Percentiles rank a stretch among this genome's conserved stretches.
phyloP scores from a whole-genome alignment of 192 early-diverging fungal genomes.

The Tieghemiomyces parasiticus region DNA sequence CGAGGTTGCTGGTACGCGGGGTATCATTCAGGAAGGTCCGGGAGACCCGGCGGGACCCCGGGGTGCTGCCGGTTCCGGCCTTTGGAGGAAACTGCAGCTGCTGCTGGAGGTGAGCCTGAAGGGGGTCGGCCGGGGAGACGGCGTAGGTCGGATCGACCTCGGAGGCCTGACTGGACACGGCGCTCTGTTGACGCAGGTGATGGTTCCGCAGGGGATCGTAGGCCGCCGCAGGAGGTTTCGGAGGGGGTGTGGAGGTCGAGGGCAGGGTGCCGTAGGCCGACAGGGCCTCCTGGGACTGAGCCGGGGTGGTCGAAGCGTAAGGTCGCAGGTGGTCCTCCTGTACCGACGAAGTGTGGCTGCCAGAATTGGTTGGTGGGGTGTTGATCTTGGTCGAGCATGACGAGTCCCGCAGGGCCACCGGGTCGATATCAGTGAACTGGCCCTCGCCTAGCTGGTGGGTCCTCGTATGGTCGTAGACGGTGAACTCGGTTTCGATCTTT shows the following conservation, averaged over 20 bases:
- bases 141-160: no score
- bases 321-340: background rate
- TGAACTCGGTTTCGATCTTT: conserved; percentile 12
- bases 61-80: no score
- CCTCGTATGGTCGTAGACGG: conserved; percentile 11
- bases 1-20: no score
- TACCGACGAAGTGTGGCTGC: background rate
- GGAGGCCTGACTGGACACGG: no score
- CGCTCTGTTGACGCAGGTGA: no score
- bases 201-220: background rate
- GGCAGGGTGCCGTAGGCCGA: background rate
- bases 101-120: no score
- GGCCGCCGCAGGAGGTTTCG: background rate
- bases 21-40: no score
- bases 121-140: no score
- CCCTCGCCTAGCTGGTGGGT: background rate
- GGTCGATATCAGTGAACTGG: conserved; percentile 2
- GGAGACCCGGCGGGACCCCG: no score
- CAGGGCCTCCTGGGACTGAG: background rate
- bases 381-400: background rate
- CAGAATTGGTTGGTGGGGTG: background rate
- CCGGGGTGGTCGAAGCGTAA: background rate
- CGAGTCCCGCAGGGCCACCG: conserved; percentile 1
- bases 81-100: no score
- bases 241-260: background rate